A percentile compares a stretch with the other conserved stretches of the same genome.
phyloP scores from a whole-genome alignment of 78 protist genomes.

The Thecamonas trahens region DNA sequence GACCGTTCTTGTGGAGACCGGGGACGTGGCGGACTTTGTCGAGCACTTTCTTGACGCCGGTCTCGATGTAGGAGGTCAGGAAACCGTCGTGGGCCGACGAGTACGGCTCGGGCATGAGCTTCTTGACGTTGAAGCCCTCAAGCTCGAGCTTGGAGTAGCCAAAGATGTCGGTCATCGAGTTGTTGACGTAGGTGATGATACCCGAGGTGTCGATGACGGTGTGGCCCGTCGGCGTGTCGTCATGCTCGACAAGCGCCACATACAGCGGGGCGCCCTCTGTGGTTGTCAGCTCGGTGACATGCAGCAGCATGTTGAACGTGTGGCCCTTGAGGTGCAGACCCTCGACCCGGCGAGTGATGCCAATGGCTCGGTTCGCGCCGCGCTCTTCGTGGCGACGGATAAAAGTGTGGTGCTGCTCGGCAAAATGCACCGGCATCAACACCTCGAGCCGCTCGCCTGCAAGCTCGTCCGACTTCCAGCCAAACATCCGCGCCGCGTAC shows the following conservation, averaged over 20 bases:
- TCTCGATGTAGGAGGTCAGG: conserved; percentile 12
- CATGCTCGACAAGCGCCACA: not conserved
- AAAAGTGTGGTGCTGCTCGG: conserved; percentile 10
- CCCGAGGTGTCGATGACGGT: not conserved
- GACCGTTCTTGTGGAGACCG: conserved; percentile 19
- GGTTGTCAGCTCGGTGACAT: not conserved
- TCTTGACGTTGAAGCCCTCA: conserved; percentile 20
- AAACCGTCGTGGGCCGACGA: conserved; percentile 28
- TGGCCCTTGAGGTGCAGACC: not conserved
- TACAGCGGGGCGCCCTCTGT: not conserved
- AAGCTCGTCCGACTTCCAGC: not conserved
- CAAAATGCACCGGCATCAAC: conserved; percentile 11
- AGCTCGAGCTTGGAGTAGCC: conserved; percentile 32
- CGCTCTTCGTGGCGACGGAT: not conserved
- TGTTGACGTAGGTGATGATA: conserved; percentile 4
- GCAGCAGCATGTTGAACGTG: not conserved
- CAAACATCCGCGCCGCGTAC: not conserved
- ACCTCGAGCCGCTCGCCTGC: conserved; percentile 2
- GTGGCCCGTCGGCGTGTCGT: not conserved
- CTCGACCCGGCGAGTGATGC: not conserved
- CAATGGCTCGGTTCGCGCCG: conserved; percentile 8
- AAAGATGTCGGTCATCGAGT: not conserved
- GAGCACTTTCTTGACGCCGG: conserved; percentile 21
- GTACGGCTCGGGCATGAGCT: conserved; percentile 12
- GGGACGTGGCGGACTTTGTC: not conserved